A percentile compares a stretch with the other conserved stretches of the same genome.
phyloP scores from a whole-genome alignment of 371 early-diverging fungal genomes.

The Syncephalastrum contaminatum region DNA sequence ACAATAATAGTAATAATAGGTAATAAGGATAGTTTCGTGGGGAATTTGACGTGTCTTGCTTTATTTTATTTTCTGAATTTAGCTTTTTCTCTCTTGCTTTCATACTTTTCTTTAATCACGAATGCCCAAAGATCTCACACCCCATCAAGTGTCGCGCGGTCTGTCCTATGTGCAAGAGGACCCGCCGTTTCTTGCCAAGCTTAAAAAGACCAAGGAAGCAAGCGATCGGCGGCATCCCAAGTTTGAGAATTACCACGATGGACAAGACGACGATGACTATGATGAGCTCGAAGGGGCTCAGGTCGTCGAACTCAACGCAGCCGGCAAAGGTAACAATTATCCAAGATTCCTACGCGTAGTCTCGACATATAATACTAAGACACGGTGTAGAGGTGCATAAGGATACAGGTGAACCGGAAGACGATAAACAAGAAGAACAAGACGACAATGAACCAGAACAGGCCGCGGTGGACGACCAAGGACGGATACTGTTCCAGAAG shows the following conservation, averaged over 20 bases:
- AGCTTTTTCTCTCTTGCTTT: too few relatives aligned
- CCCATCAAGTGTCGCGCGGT: slow-evolving; percentile 44
- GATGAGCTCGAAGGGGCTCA: slow-evolving; percentile 53
- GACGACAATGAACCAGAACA: slow-evolving; percentile 22
- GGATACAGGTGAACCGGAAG: slow-evolving; percentile 15
- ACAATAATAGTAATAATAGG: too few relatives aligned
- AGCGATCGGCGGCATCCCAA: slow-evolving; percentile 19
- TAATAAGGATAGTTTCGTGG: too few relatives aligned
- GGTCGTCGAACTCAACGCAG: slow-evolving; percentile 38
- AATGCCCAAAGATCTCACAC: slow-evolving; percentile 37
- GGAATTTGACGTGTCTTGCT: too few relatives aligned
- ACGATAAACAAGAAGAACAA: slow-evolving; percentile 20
- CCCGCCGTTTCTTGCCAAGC: slow-evolving; percentile 40
- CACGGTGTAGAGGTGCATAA: slow-evolving; percentile 22
- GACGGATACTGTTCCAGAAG: slow-evolving; percentile 36
- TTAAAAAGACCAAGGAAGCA: slow-evolving; percentile 28
- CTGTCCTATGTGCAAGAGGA: slow-evolving; percentile 49
- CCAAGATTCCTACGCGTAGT: neutral
- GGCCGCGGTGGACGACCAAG: slow-evolving; percentile 41
- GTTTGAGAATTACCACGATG: slow-evolving; percentile 42
- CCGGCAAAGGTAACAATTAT: slow-evolving; percentile 45
- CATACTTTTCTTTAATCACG: slow-evolving; percentile 2
- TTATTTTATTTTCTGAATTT: too few relatives aligned
- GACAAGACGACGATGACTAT: slow-evolving; percentile 47
- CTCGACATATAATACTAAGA: slow-evolving; percentile 8